Conservation (phyloP, 345 rosid species). For the Rubroshorea leprosula region DNA sequence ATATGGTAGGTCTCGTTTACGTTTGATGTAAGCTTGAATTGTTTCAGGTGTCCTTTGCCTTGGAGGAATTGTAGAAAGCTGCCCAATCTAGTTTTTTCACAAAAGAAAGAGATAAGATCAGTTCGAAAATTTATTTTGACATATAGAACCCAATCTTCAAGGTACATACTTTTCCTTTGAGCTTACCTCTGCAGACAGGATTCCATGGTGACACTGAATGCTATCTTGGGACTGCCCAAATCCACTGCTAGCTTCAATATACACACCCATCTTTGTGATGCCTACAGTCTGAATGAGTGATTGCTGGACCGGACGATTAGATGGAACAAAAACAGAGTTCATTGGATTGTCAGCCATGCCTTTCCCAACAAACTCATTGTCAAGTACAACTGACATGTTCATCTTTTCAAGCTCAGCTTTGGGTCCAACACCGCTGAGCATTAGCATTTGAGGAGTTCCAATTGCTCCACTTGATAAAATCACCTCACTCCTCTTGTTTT, state of each 20-base stretch:
- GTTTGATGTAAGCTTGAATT: constrained; percentile 40
- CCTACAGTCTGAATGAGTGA: constrained; percentile 91
- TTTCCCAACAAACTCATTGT: constrained; percentile 68
- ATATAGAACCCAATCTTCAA: neutral
- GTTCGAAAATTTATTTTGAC: neutral
- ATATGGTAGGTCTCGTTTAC: constrained; percentile 52
- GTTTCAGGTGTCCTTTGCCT: constrained; percentile 68
- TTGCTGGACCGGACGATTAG: constrained; percentile 50
- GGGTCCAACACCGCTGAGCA: constrained; percentile 92
- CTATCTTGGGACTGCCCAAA: constrained; percentile 72
- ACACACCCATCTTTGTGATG: constrained; percentile 81
- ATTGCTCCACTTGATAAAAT: constrained; percentile 84
- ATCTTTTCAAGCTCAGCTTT: constrained; percentile 52
- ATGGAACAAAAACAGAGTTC: constrained; percentile 77
- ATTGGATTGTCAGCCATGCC: constrained; percentile 95
- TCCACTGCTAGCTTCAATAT: constrained; percentile 92
- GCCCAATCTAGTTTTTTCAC: constrained; percentile 61
- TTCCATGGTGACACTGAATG: constrained; percentile 75
- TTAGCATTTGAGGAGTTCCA: constrained; percentile 79
- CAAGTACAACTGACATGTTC: constrained; percentile 55
- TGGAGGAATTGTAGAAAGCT: constrained; percentile 65
- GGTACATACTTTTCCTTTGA: no score
- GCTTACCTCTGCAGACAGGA: constrained; percentile 77
- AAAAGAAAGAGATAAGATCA: constrained; percentile 3
- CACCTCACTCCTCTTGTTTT: constrained; percentile 57